A percentile compares a stretch with the other conserved stretches of the same genome.
Conservation (phyloP, 345 rosid species). For the Euphorbia tirucalli region DNA sequence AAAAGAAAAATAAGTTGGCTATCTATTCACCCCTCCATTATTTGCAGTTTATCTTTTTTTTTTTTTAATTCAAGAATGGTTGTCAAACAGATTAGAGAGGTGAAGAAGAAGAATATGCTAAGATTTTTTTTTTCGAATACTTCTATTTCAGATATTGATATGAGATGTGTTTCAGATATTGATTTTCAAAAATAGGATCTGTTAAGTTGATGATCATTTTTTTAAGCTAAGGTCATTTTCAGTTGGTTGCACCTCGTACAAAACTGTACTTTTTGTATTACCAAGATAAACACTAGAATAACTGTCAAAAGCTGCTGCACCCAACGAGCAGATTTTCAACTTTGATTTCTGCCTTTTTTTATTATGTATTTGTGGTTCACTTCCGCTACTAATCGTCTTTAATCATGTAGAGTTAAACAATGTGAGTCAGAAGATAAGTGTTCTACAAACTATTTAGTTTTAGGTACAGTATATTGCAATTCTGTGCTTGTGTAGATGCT, state of each 20-base stretch:
- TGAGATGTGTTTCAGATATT: not conserved
- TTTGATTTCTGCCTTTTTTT: not conserved
- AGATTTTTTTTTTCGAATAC: not conserved
- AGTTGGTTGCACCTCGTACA: not conserved
- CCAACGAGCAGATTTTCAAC: not conserved
- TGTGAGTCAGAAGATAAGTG: too few relatives aligned
- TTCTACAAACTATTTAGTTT: not conserved
- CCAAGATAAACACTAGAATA: not conserved
- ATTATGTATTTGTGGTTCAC: not conserved
- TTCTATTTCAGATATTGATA: not conserved
- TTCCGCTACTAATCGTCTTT: not conserved
- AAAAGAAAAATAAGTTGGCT: not conserved
- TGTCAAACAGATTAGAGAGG: not conserved
- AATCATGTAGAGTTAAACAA: not conserved
- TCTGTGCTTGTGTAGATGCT: not conserved
- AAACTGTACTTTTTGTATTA: not conserved
- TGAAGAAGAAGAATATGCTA: not conserved
- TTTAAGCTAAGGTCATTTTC: too few relatives aligned
- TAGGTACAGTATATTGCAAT: not conserved
- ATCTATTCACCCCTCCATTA: not conserved
- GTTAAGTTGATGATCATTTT: too few relatives aligned
- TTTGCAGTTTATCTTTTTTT: not conserved
- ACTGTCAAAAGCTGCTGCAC: not conserved
- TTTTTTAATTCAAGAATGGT: not conserved
- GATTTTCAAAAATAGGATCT: too few relatives aligned